Evolutionary conservation across 75 land plant species (phyloP), one percentile per base, ranked within the genome.

Genomic region (Cunninghamia lanceolata): DNA sequence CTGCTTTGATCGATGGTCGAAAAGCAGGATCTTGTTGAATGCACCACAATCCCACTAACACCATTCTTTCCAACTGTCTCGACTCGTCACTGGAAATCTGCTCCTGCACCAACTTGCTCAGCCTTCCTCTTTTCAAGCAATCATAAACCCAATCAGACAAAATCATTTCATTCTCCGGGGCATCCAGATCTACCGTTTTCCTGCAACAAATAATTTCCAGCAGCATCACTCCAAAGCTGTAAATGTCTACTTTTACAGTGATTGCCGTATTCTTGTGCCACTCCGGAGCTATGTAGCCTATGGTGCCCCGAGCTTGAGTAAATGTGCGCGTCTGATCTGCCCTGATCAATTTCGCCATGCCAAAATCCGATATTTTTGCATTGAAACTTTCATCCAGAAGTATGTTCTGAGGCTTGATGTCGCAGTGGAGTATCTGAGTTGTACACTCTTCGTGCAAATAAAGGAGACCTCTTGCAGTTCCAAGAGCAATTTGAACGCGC

Each of bases 401-500:
- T 15, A 56, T 56, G 63, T 56, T 56, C 21, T 56, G 63, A 56
- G 63, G 63, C 21, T 56, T 56, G 16, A 56, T 56, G 63, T 56
- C 63, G 21, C 63, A 56, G 63, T 56, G 63, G 63, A 56, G 63
- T 56, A 56, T 56, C 5, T 17, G 63, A 56, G 0, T 56, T 9
- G 3, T 56, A 56, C 63, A 56, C 63, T 56, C 63, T 56, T 56
- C 21, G 63, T 56, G 63, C 68, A 94, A 83, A 52, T 94, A 94
- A 30, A 73, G 36, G 17, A 94, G 59, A 1, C 95, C 95, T 47
- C 88, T 85, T 43, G 93, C 92, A 15, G 89, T 89, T 2, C 89
- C 95, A 2, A 85, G 32, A 32, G 88, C 94, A 46, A 94, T 91
- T 56, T 88, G 76, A 25, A 84, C 74, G 53, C 95, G 84, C 38